A percentile compares a stretch with the other conserved stretches of the same genome.
Conservation (phyloP, 495 filamentous ascomycete genomes). For the Tuber microsphaerosporum region DNA sequence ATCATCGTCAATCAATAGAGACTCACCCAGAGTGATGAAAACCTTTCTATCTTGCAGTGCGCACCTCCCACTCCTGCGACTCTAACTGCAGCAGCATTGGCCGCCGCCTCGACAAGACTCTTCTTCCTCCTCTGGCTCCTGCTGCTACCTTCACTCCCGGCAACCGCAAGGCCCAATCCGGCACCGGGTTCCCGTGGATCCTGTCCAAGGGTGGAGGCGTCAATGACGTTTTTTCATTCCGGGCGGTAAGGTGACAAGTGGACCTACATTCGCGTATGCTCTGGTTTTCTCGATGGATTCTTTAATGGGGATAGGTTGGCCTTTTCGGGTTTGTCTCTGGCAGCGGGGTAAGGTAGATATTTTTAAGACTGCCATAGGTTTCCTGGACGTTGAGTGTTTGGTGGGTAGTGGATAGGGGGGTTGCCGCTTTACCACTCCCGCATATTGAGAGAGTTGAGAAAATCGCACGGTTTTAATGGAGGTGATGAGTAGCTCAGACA, state of each 20-base stretch:
- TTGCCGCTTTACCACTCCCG: too few species aligned
- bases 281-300: slow-evolving; percentile 28
- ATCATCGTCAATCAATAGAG: too few species aligned
- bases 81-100: too few species aligned
- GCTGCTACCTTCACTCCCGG: neutral
- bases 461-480: too few species aligned
- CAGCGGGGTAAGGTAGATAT: slow-evolving; percentile 20
- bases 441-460: too few species aligned
- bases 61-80: too few species aligned
- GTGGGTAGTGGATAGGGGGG: slow-evolving; percentile 8
- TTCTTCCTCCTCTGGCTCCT: too few species aligned
- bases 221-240: slow-evolving; percentile 13
- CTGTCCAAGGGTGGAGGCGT: neutral
- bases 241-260: slow-evolving; percentile 16
- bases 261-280: slow-evolving; percentile 25
- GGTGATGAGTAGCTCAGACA: too few species aligned
- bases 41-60: too few species aligned
- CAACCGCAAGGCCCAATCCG: neutral
- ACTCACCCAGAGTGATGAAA: too few species aligned
- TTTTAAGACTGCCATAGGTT: slow-evolving; percentile 20
- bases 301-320: neutral
- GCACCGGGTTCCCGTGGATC: slow-evolving; percentile 18
- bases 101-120: too few species aligned
- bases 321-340: neutral
- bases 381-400: slow-evolving; percentile 8